Conservation (phyloP, 805 yeast species). For the Komagataella ulmi region DNA sequence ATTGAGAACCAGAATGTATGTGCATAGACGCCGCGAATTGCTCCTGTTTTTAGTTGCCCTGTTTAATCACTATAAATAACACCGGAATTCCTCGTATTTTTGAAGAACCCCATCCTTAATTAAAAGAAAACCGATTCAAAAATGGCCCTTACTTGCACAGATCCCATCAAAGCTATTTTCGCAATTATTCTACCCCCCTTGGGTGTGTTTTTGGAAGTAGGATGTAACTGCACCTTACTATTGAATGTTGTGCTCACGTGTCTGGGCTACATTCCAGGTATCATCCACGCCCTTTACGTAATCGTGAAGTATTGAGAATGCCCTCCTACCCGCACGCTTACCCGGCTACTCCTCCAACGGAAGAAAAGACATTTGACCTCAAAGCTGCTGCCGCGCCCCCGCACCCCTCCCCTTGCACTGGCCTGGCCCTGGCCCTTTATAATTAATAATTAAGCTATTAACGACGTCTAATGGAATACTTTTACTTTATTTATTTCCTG, state of each 20-base stretch:
- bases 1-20: background rate
- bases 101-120: background rate
- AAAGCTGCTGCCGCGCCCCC: background rate
- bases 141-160: conserved; percentile 36
- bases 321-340: background rate
- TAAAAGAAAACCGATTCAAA: conserved; percentile 2
- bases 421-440: background rate
- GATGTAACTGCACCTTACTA: conserved; percentile 24
- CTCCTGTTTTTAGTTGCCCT: background rate
- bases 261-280: conserved; percentile 69
- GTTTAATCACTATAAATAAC: no score
- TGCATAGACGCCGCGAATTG: background rate
- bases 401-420: background rate
- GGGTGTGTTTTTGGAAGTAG: conserved; percentile 43
- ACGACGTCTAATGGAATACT: background rate
- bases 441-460: background rate
- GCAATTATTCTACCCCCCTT: conserved; percentile 41
- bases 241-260: conserved; percentile 54
- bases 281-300: conserved; percentile 45
- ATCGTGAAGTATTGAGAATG: background rate
- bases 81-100: background rate
- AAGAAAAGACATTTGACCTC: background rate
- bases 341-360: background rate
- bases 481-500: conserved; percentile 10
- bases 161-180: conserved; percentile 29